Base-by-base conservation (phyloP, 2,329 filamentous ascomycete genomes). In the Blastomyces parvus region DNA sequence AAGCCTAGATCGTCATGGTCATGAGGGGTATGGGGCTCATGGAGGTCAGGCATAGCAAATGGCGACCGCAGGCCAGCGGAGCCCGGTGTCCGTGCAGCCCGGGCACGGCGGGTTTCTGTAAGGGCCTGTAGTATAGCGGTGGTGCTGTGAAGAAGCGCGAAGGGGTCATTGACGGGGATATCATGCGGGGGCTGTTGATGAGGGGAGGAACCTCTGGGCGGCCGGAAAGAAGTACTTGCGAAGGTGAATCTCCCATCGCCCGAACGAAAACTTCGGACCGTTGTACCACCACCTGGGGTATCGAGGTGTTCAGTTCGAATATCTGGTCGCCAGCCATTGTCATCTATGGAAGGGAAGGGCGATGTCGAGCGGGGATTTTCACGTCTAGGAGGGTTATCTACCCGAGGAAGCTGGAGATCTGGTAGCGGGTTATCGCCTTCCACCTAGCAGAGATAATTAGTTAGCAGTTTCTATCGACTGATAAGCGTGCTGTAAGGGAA, bases 171-270 rank as follows among this genome's bases (percentile, higher is more conserved):
- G n/a, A 11, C 33, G 36, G n/a, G 36, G 14, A 25, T 40, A 22
- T 42, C 33, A 36, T 58, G 52, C 13, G 3, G 22, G 2, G 11
- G 67, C 59, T 67, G 66, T 42, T 66, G n/a, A 33, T 22, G 67
- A 19, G 66, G 60, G 19, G 70, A 62, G 50, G 63, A 48, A 40
- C 68, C 65, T 5, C 66, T 65, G 7, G 70, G 67, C 22, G 68
- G 66, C 27, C 63, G 62, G 57, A 65, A 69, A 0, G 74, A 75
- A 19, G 76, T 73, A 44, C 70, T 74, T 14, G 71, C 74, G 57
- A 75, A 76, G 13, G 72, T 71, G 60, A 81, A 76, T 22, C 77
- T 76, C 33, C 81, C 76, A 65, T 79, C 76, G 59, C 76, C 76
- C 7, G 81, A 82, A 48, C 80, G 70, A 52, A 75, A 77, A 25